Base-by-base conservation (phyloP, 192 early-diverging fungal genomes). In the Coemansia sp. region DNA sequence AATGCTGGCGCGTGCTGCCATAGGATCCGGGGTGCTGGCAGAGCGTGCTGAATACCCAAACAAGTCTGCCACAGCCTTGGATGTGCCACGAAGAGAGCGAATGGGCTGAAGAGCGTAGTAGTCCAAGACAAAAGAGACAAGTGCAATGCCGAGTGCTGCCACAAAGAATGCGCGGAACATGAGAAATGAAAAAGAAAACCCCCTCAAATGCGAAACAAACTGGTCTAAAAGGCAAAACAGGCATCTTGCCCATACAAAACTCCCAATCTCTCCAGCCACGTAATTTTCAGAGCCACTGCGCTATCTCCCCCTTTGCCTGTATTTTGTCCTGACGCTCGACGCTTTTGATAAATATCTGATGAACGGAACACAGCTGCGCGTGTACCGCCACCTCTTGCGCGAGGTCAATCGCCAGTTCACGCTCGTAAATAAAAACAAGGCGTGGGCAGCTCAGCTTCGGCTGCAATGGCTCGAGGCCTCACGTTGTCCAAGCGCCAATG, bases 331-430 rank as follows among this genome's bases (percentile, higher is more conserved):
- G 8, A 2, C 22, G 4, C 5, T 50, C 26, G 21, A 26, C 21
- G 21, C 21, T 21, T 46, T 48, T 0, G 24, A 22, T n/a, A 15
- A 14, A 50, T 26, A 10, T 11, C 3, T 19, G 24, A 50, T 35
- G 33, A 53, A 34, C 32, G 34, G 15, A 8, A 55, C 18, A 17
- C 67, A 65, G 39, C 58, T 64, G 12, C 72, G 42, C 59, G 37
- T 56, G 1, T 76, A 76, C 18, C 74, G 74, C 44, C 74, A 67
- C 3, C 74, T 76, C 10, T 27, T 76, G 60, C 74, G 74, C 56
- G 74, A 76, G 54, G 37, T 76, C 59, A 70, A 70, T 33, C 67
- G 64, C 42, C 74, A 70, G 57, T 70, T 70, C 39, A 63, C 64
- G 0, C 9, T 26, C 1, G 60, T 60, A n/a, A 67, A 52, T 19